Percentiles rank a stretch among this genome's conserved stretches.
phyloP scores from a whole-genome alignment of 2,329 filamentous ascomycete genomes.

The Aspergillus flavus region DNA sequence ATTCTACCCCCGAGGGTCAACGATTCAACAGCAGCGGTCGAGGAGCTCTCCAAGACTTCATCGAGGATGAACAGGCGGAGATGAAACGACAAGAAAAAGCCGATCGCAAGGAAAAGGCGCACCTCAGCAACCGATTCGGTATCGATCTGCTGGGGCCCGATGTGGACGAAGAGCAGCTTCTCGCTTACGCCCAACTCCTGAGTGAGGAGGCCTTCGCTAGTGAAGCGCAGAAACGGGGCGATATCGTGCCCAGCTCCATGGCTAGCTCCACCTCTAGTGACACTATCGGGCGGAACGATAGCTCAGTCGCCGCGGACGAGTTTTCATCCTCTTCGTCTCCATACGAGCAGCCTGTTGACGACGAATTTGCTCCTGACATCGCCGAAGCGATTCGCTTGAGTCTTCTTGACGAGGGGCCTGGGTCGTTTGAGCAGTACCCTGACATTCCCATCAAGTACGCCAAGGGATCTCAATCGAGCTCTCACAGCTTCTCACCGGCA shows the following conservation, averaged over 20 bases:
- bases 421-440: constrained; percentile 19
- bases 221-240: constrained; percentile 51
- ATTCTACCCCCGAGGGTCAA: constrained; percentile 55
- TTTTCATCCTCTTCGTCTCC: constrained; percentile 41
- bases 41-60: constrained; percentile 75
- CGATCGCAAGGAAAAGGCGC: constrained; percentile 67
- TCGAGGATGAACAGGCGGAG: constrained; percentile 81
- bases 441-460: constrained; percentile 41
- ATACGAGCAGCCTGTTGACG: constrained; percentile 44
- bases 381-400: constrained; percentile 64
- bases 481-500: constrained; percentile 20
- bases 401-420: constrained; percentile 40
- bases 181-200: constrained; percentile 65
- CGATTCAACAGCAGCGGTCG: constrained; percentile 65
- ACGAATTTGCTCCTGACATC: constrained; percentile 59
- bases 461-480: constrained; percentile 27
- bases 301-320: constrained; percentile 32
- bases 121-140: constrained; percentile 79
- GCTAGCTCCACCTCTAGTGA: constrained; percentile 42
- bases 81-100: constrained; percentile 72
- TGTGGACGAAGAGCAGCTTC: constrained; percentile 62
- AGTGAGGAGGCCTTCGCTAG: constrained; percentile 60
- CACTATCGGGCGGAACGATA: constrained; percentile 36
- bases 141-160: constrained; percentile 68
- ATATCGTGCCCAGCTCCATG: constrained; percentile 44